Percentiles rank a stretch among this genome's conserved stretches.
Evolutionary conservation across 257 asterid species (phyloP).

Genomic region (Anisodus tanguticus): DNA sequence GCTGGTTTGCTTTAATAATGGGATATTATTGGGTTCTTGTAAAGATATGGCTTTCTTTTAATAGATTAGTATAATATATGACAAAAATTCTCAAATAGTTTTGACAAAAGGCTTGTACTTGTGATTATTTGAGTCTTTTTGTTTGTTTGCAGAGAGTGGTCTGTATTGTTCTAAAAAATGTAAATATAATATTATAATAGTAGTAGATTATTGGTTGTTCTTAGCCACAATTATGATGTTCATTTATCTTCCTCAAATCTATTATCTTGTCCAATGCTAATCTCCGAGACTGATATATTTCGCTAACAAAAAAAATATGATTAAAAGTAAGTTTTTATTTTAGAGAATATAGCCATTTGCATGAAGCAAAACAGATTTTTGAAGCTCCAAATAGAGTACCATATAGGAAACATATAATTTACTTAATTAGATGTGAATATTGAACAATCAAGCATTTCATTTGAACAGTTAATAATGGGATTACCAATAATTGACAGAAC

Average conservation of each 20-base stretch:
- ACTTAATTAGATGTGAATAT: no score
- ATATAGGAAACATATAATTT: no score
- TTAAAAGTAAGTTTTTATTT: no score
- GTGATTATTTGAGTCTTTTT: neutral
- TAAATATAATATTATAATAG: neutral
- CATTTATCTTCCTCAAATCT: neutral
- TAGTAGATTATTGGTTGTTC: neutral
- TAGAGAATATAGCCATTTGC: neutral
- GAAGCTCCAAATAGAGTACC: neutral
- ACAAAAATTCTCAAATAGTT: neutral
- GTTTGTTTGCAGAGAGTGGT: constrained; percentile 17
- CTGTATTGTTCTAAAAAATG: neutral
- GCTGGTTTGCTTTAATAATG: constrained; percentile 1
- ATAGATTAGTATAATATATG: neutral
- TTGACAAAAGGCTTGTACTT: neutral
- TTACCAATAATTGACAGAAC: no score
- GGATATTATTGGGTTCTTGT: neutral
- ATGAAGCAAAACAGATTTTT: neutral
- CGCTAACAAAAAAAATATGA: neutral
- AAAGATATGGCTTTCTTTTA: neutral
- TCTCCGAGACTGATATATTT: no score
- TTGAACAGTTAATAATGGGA: no score
- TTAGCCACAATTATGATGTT: neutral
- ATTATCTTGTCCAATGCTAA: neutral
- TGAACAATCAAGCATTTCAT: no score